Evolutionary conservation across 345 rosid genomes (phyloP), one percentile per base, ranked within the genome.

Genomic region (Kernera saxatilis): DNA sequence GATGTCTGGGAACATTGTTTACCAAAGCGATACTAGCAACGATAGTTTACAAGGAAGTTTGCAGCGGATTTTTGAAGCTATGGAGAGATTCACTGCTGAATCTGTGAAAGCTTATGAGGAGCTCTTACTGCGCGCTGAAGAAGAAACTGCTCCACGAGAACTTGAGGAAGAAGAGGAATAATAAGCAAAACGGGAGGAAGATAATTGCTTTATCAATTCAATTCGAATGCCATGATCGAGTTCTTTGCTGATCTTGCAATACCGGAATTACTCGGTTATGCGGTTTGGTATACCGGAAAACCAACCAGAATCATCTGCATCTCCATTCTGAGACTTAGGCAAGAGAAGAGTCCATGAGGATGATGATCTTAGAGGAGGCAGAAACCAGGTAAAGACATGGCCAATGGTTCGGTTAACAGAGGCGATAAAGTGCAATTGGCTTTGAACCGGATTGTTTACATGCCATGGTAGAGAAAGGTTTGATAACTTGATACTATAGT

Each of bases 1-100:
- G 2, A 0, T 67, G 25, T 69, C 81, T 0, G 93, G 91, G 43
- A 68, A 79, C 39, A 32, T 73, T 25, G 92, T 88, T 3, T 90
- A 87, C 72, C 96, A 84, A 76, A 87, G 92, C 15, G 97, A 90
- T 64, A 84, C 93, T 23, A 86, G 84, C 41, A 87, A 69, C 12
- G 78, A 74, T 23, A 88, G 85, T 77, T 72, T 95, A 41, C 96
- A 90, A 76, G 88, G 85, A 17, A 83, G 88, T 58, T 77, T 95
- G 69, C 92, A 77, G 60, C 68, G 79, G 40, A 85, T 90, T 56
- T 92, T 92, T 32, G 94, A 87, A 79, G 96, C 98, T 33, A 84
- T 95, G 97, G 97, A 92, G 82, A 88, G 79, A 73, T 95, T 92
- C 80, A 73, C 78, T 35, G 86, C 80, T 5, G 88, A 87, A 33